Evolutionary conservation across 129 eudicot genomes (phyloP).

Genomic region (Ambrosia trifida): DNA sequence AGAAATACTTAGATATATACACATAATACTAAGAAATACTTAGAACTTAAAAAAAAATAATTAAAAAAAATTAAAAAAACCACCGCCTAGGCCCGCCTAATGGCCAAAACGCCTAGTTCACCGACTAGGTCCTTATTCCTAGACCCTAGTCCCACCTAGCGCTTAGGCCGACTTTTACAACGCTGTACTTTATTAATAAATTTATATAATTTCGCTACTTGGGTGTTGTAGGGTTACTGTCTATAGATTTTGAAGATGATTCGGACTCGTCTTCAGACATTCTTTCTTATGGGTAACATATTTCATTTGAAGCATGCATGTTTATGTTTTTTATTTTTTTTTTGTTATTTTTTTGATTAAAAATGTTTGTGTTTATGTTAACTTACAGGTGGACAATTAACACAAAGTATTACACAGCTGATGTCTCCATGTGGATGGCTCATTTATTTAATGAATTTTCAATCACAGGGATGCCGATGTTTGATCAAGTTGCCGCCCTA

Average conservation of each 20-base stretch:
- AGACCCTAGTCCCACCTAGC: no score
- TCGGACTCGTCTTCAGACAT: conserved; percentile 55
- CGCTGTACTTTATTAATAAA: no score
- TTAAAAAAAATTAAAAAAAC: no score
- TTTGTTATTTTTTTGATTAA: not conserved
- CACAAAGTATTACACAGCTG: conserved; percentile 94
- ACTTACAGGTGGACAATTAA: conserved; percentile 84
- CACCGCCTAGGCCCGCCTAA: no score
- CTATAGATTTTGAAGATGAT: conserved; percentile 67
- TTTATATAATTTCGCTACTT: no score
- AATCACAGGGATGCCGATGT: conserved; percentile 50
- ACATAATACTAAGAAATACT: no score
- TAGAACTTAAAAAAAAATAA: no score
- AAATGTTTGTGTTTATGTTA: conserved; percentile 11
- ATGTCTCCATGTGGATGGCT: conserved; percentile 80
- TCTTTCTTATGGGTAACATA: conserved; percentile 65
- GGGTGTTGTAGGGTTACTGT: conserved; percentile 57
- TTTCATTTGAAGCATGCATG: conserved; percentile 2
- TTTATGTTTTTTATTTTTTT: no score
- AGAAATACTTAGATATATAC: no score
- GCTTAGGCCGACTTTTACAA: no score
- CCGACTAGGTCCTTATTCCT: no score
- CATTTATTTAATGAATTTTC: conserved; percentile 65
- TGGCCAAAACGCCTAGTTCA: no score
- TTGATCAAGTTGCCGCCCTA: conserved; percentile 59